Evolutionary conservation across 495 filamentous ascomycete species (phyloP).

Genomic region (Aspergillus panamensis): DNA sequence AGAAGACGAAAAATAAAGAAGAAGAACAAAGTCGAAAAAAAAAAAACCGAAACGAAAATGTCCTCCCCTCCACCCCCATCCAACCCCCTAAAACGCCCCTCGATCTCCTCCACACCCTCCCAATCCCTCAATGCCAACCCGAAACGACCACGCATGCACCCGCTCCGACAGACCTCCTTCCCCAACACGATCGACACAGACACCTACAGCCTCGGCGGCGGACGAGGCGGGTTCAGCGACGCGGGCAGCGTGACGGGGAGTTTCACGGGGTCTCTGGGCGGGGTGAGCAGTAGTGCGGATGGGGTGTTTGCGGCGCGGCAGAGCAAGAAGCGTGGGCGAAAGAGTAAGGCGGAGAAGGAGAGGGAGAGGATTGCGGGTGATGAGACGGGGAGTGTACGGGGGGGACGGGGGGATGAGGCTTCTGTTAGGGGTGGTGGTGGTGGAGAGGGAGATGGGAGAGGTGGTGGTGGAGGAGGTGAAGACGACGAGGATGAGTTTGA

Average conservation of each 20-base stretch:
- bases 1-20: background rate
- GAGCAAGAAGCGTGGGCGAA: conserved; percentile 62
- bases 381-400: conserved; percentile 16
- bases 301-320: conserved; percentile 41
- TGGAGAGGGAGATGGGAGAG: conserved; percentile 36
- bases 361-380: conserved; percentile 23
- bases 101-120: conserved; percentile 39
- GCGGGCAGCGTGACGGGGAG: conserved; percentile 67
- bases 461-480: conserved; percentile 42
- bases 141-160: conserved; percentile 54
- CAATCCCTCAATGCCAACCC: conserved; percentile 31
- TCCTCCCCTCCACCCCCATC: conserved; percentile 43
- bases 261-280: conserved; percentile 50
- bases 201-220: conserved; percentile 47
- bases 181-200: conserved; percentile 52
- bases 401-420: conserved; percentile 44
- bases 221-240: conserved; percentile 51
- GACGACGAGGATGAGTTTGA: conserved; percentile 66
- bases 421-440: conserved; percentile 42
- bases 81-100: conserved; percentile 45
- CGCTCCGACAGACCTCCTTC: conserved; percentile 87
- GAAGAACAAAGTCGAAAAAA: background rate
- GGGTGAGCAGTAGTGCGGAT: conserved; percentile 50
- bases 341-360: conserved; percentile 56
- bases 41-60: conserved; percentile 27